Evolutionary conservation across 495 filamentous ascomycete genomes (phyloP).

Genomic region (Penicillium psychrofluorescens): DNA sequence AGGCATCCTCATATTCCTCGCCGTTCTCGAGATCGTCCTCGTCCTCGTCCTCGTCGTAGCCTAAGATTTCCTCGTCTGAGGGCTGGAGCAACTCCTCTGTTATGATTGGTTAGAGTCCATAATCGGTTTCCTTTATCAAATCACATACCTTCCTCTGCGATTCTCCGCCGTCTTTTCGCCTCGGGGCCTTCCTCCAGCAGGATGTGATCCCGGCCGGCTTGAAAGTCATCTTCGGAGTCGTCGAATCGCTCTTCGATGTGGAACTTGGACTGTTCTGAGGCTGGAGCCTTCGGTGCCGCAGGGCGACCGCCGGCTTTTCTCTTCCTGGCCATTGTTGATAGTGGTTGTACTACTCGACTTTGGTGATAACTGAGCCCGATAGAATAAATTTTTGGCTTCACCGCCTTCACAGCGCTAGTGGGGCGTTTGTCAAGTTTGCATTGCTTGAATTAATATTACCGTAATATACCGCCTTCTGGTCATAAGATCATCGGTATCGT

Average conservation of each 20-base stretch:
- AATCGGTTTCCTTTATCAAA: background rate
- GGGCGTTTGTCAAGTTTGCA: slow-evolving; percentile 18
- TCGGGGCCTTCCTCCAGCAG: slow-evolving; percentile 73
- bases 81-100: slow-evolving; percentile 54
- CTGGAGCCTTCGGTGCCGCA: slow-evolving; percentile 39
- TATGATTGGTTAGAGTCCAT: slow-evolving; percentile 10
- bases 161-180: slow-evolving; percentile 64
- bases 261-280: slow-evolving; percentile 29
- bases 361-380: slow-evolving; percentile 12
- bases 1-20: slow-evolving; percentile 35
- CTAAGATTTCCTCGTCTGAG: slow-evolving; percentile 86
- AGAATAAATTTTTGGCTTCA: slow-evolving; percentile 36
- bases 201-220: slow-evolving; percentile 73
- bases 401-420: slow-evolving; percentile 21
- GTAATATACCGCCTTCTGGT: background rate
- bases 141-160: slow-evolving; percentile 53
- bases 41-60: slow-evolving; percentile 53
- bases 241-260: slow-evolving; percentile 76
- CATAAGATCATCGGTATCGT: background rate
- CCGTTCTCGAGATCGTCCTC: slow-evolving; percentile 37
- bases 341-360: background rate
- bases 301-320: slow-evolving; percentile 59
- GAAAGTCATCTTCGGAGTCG: slow-evolving; percentile 89
- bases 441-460: slow-evolving; percentile 9
- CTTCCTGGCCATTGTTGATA: slow-evolving; percentile 65